A percentile compares a stretch with the other conserved stretches of the same genome.
Conservation (phyloP, 257 asterid species). For the Solanum virginianum region DNA sequence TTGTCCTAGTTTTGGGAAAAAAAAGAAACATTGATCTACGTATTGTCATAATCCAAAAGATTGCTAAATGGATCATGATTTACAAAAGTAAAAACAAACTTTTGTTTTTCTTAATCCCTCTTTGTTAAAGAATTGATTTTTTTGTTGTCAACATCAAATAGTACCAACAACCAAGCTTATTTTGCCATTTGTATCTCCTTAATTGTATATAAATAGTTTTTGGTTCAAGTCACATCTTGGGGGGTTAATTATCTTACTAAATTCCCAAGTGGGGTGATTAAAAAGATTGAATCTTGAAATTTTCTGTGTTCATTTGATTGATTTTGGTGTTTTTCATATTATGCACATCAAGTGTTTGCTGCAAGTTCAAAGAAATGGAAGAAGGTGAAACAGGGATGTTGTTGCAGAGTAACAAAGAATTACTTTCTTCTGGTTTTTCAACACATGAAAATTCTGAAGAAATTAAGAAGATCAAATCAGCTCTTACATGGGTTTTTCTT, state of each 20-base stretch:
- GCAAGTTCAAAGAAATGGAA: constrained; percentile 8
- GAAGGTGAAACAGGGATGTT: constrained; percentile 6
- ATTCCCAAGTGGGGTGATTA: background rate
- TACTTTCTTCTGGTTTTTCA: background rate
- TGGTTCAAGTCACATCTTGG: background rate
- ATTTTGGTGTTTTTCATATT: background rate
- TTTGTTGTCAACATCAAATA: background rate
- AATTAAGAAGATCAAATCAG: constrained; percentile 39
- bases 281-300: background rate
- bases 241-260: background rate
- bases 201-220: background rate
- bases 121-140: background rate
- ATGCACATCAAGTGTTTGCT: background rate
- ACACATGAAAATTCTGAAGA: constrained; percentile 5
- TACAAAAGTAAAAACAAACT: background rate
- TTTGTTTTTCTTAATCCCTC: background rate
- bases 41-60: background rate
- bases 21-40: background rate
- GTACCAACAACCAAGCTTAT: background rate
- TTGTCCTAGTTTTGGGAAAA: background rate
- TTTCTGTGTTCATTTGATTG: background rate
- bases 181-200: background rate
- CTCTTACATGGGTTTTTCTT: constrained; percentile 62
- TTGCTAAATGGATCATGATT: background rate
- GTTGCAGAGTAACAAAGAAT: background rate